A percentile compares a stretch with the other conserved stretches of the same genome.
Evolutionary conservation across 2,329 filamentous ascomycete species (phyloP).

Genomic region (Dryadomyces sulphureus): DNA sequence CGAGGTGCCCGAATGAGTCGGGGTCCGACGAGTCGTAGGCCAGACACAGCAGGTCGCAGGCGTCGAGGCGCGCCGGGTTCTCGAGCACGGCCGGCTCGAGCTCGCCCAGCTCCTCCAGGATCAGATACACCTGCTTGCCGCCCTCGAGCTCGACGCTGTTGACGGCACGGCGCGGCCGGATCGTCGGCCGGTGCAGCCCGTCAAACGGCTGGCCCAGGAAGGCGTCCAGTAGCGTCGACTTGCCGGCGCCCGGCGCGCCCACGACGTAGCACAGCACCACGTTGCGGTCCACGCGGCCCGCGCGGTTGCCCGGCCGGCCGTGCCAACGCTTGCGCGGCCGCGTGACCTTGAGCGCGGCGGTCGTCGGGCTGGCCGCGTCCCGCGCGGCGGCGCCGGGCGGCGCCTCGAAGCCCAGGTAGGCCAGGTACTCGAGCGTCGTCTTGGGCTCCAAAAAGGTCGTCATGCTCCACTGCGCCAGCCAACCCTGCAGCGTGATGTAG

Average conservation of each 20-base stretch:
- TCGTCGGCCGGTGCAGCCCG: conserved; percentile 76
- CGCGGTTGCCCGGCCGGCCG: conserved; percentile 48
- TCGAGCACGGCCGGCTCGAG: conserved; percentile 90
- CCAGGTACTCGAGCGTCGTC: conserved; percentile 88
- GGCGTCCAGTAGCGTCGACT: conserved; percentile 78
- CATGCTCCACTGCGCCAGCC: conserved; percentile 99
- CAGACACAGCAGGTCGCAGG: conserved; percentile 89
- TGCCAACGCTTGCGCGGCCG: conserved; percentile 77
- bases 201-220: conserved; percentile 84
- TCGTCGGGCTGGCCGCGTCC: conserved; percentile 32
- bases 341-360: conserved; percentile 79
- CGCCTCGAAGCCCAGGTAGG: conserved; percentile 88
- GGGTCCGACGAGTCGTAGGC: conserved; percentile 95
- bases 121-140: conserved; percentile 93
- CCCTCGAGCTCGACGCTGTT: conserved; percentile 94
- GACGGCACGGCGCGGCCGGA: conserved; percentile 83
- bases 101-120: conserved; percentile 87
- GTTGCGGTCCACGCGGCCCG: conserved; percentile 83
- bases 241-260: conserved; percentile 73
- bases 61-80: conserved; percentile 76
- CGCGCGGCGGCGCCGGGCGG: conserved; percentile 27
- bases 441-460: conserved; percentile 94
- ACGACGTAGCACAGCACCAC: conserved; percentile 90
- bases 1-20: conserved; percentile 87
- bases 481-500: conserved; percentile 89